Conservation (phyloP, 2,329 filamentous ascomycete genomes). For the Cordyceps pruinosa region DNA sequence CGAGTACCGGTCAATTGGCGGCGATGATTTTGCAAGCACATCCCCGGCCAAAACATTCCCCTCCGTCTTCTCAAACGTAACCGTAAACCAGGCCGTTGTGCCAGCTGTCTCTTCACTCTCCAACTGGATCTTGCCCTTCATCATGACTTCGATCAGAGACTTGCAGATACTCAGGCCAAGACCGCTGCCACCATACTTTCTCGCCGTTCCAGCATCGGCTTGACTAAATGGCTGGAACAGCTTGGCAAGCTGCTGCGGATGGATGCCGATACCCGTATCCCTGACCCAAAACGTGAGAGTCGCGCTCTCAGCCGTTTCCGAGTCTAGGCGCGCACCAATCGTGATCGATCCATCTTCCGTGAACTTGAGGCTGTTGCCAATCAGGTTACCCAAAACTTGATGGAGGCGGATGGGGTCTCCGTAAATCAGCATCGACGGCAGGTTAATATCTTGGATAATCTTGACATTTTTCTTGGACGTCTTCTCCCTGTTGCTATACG, state of each 20-base stretch:
- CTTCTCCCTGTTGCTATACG: conserved; percentile 59
- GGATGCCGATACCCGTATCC: conserved; percentile 89
- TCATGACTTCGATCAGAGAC: conserved; percentile 85
- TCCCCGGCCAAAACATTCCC: conserved; percentile 52
- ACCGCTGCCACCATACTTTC: conserved; percentile 87
- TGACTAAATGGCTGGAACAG: conserved; percentile 91
- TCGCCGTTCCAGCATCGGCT: conserved; percentile 81
- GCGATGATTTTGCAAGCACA: conserved; percentile 33
- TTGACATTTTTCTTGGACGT: conserved; percentile 55
- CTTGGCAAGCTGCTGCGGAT: conserved; percentile 71
- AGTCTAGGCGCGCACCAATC: conserved; percentile 66
- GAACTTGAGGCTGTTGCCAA: conserved; percentile 92
- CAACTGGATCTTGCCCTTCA: conserved; percentile 77
- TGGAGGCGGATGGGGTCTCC: conserved; percentile 61
- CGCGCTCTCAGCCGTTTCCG: conserved; percentile 62
- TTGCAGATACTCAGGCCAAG: conserved; percentile 92
- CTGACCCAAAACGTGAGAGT: conserved; percentile 78
- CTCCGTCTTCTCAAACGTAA: conserved; percentile 78
- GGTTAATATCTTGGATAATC: conserved; percentile 62
- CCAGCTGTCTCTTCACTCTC: conserved; percentile 68
- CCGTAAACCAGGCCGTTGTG: conserved; percentile 69
- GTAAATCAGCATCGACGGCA: conserved; percentile 66
- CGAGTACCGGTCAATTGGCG: conserved; percentile 30
- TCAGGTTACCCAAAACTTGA: conserved; percentile 71
- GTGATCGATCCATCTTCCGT: conserved; percentile 82